These are phyloP conservation scores for Wilhelminamyces savonicus DNA, from an alignment of 805 yeast species.

Conservation along the genomic window DNA sequence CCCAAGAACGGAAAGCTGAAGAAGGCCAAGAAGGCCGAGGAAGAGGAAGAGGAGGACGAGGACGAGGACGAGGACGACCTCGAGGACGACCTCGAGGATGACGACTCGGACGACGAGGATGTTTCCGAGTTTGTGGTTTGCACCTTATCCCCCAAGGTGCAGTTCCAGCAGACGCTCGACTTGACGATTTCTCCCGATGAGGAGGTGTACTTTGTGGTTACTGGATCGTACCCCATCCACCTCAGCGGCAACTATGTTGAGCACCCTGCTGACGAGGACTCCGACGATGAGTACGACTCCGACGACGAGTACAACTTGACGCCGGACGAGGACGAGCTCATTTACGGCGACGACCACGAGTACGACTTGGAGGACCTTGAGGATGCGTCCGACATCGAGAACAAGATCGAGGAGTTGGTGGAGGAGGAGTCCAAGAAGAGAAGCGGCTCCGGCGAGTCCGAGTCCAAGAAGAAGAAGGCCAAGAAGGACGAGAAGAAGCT, in stretches of 20 bases:
- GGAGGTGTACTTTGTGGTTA: slow-evolving; percentile 88
- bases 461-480: slow-evolving; percentile 14
- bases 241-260: slow-evolving; percentile 93
- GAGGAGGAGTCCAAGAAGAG: slow-evolving; percentile 48
- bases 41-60: slow-evolving; percentile 46
- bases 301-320: slow-evolving; percentile 62
- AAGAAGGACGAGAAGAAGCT: slow-evolving; percentile 54
- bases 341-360: slow-evolving; percentile 47
- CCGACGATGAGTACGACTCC: slow-evolving; percentile 46
- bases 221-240: slow-evolving; percentile 93
- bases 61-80: slow-evolving; percentile 44
- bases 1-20: slow-evolving; percentile 12
- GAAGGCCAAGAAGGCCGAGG: slow-evolving; percentile 18
- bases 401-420: slow-evolving; percentile 67
- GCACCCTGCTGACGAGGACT: slow-evolving; percentile 83
- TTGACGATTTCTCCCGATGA: slow-evolving; percentile 89
- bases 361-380: slow-evolving; percentile 59
- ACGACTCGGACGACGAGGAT: slow-evolving; percentile 63
- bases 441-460: slow-evolving; percentile 24
- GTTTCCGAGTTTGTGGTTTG: slow-evolving; percentile 81
- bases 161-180: slow-evolving; percentile 86
- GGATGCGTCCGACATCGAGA: slow-evolving; percentile 64
- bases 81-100: slow-evolving; percentile 51
- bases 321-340: slow-evolving; percentile 69
- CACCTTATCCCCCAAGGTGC: slow-evolving; percentile 81